Percentiles rank a stretch among this genome's conserved stretches.
Evolutionary conservation across 345 rosid genomes (phyloP).

Genomic region (Angophora floribunda): DNA sequence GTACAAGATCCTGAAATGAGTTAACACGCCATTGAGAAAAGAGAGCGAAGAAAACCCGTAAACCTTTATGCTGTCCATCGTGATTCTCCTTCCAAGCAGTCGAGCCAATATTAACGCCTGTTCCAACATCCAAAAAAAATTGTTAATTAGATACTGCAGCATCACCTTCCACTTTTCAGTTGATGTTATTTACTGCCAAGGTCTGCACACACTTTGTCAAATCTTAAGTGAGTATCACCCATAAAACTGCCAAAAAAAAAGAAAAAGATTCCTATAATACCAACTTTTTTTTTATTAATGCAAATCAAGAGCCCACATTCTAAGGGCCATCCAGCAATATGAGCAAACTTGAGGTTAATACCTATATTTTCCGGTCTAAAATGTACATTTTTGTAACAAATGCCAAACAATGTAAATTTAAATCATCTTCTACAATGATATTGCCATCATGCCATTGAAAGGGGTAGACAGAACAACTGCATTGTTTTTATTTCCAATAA

Average conservation of each 20-base stretch:
- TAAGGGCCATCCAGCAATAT: not conserved
- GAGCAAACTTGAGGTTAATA: not conserved
- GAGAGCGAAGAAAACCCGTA: not conserved
- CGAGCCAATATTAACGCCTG: conserved; percentile 96
- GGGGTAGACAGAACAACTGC: not conserved
- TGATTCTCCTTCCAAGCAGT: conserved; percentile 62
- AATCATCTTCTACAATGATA: not conserved
- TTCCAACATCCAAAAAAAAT: conserved; percentile 5
- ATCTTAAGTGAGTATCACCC: not conserved
- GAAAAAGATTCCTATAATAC: not conserved
- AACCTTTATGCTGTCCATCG: conserved; percentile 66
- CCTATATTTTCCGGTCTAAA: not conserved
- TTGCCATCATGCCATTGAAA: not conserved
- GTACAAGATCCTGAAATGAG: not conserved
- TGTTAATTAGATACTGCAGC: not conserved
- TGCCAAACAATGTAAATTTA: not conserved
- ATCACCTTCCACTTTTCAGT: not conserved
- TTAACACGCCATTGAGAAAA: not conserved
- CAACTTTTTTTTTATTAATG: not conserved
- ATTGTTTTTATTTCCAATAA: not conserved
- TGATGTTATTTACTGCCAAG: not conserved
- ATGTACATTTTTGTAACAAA: not conserved
- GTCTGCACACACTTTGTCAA: not conserved
- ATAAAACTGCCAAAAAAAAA: not conserved
- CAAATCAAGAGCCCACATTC: not conserved